Percentiles rank a stretch among this genome's conserved stretches.
Evolutionary conservation across 495 filamentous ascomycete genomes (phyloP).

Genomic region (Chaetomium fimeti): DNA sequence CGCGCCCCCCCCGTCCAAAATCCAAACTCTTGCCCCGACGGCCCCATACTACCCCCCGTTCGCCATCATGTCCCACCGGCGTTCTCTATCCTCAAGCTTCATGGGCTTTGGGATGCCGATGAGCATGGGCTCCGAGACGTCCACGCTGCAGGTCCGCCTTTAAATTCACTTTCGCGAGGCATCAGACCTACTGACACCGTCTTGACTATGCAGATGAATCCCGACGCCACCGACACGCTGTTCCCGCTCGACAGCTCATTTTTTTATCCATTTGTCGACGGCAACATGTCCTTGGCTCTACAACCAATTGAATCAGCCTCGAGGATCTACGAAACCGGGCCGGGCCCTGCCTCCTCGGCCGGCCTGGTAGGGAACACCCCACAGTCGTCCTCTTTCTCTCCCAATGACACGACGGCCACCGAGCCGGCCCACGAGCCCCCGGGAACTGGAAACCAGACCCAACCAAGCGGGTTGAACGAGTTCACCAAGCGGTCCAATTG

Average conservation of each 20-base stretch:
- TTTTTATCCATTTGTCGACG: conserved; percentile 37
- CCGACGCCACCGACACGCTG: conserved; percentile 41
- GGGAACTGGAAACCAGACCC: neutral
- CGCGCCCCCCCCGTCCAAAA: neutral
- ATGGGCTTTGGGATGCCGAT: conserved; percentile 16
- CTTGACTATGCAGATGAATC: conserved; percentile 32
- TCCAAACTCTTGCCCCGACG: neutral
- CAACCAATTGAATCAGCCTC: conserved; percentile 31
- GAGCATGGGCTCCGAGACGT: conserved; percentile 12
- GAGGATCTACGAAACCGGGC: conserved; percentile 20
- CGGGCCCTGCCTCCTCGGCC: conserved; percentile 12
- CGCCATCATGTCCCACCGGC: conserved; percentile 43
- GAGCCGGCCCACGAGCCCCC: neutral
- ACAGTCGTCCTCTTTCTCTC: conserved; percentile 22
- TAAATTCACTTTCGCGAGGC: conserved; percentile 2
- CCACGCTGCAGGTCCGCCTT: conserved; percentile 21
- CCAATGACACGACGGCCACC: conserved; percentile 21
- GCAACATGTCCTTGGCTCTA: conserved; percentile 40
- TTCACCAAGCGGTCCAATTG: conserved; percentile 85
- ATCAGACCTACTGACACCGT: conserved; percentile 26
- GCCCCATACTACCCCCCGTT: neutral
- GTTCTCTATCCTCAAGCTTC: conserved; percentile 23
- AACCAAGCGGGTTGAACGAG: conserved; percentile 60
- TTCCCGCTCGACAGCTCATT: conserved; percentile 41
- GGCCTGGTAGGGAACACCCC: conserved; percentile 6